phyloP scores from a whole-genome alignment of 2,329 filamentous ascomycete species.

The Tolypocladium tundrense region DNA sequence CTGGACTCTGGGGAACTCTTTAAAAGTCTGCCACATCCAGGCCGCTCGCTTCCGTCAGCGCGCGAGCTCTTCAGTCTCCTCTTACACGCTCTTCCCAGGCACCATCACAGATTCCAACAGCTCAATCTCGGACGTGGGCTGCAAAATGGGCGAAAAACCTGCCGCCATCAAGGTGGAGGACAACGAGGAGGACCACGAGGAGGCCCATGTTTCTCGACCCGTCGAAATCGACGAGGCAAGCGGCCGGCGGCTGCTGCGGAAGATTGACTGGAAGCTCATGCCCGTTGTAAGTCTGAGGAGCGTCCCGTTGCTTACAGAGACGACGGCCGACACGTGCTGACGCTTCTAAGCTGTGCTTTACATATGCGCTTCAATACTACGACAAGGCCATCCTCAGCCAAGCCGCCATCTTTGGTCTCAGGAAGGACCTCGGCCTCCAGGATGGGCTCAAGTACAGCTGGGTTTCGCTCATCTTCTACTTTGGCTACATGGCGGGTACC shows the following conservation, averaged over 20 bases:
- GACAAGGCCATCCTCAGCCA: conserved; percentile 2
- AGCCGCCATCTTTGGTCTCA: no score
- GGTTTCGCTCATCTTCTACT: no score
- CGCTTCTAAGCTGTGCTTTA: conserved; percentile 13
- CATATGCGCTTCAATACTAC: conserved; percentile 21
- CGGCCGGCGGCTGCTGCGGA: conserved; percentile 1
- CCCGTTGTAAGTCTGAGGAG: conserved; percentile 8
- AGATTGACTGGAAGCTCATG: conserved; percentile 14
- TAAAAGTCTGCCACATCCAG: neutral
- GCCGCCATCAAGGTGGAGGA: neutral
- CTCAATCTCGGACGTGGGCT: neutral
- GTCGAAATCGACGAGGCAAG: neutral
- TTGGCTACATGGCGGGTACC: no score
- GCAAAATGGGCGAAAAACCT: neutral
- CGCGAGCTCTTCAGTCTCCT: neutral
- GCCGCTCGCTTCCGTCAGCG: neutral
- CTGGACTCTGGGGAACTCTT: neutral
- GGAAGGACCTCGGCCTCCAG: no score
- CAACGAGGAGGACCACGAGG: neutral
- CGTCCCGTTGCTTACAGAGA: no score
- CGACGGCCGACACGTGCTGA: no score
- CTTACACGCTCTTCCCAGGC: neutral
- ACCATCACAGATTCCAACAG: neutral
- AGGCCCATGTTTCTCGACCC: neutral
- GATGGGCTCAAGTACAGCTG: no score